phyloP scores from a whole-genome alignment of 2,329 filamentous ascomycete species.

The Colletotrichum sp. region DNA sequence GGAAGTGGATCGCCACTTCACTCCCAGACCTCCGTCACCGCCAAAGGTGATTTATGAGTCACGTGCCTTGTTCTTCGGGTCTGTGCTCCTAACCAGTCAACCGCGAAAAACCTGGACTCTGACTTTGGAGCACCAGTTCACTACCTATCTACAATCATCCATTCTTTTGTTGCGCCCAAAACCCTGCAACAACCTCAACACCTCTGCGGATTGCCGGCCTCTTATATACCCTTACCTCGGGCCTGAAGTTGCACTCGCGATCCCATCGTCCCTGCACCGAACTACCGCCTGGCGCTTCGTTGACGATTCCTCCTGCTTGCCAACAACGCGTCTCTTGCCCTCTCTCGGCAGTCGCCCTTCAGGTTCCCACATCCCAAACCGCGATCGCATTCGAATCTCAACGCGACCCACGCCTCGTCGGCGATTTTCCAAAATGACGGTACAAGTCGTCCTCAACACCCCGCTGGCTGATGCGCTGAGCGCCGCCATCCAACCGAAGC shows the following conservation, averaged over 20 bases:
- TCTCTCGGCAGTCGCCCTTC: not conserved
- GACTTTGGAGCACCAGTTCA: not conserved
- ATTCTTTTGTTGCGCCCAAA: conserved; percentile 8
- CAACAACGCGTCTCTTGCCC: conserved; percentile 6
- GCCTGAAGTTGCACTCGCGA: not conserved
- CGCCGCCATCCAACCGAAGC: conserved; percentile 83
- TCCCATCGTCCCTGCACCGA: not conserved
- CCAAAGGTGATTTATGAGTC: not conserved
- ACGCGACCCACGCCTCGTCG: not conserved
- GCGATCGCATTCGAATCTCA: not conserved
- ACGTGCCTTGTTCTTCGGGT: not conserved
- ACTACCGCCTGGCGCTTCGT: not conserved
- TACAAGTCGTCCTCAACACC: conserved; percentile 78
- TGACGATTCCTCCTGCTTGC: not conserved
- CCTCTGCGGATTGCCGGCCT: not conserved
- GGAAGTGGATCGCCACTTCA: not conserved
- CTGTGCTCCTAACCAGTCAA: not conserved
- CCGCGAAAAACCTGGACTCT: not conserved
- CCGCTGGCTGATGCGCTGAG: conserved; percentile 86
- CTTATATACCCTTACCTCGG: conserved; percentile 5
- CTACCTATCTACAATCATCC: conserved; percentile 3
- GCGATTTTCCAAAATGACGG: conserved; percentile 65
- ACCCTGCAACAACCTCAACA: not conserved
- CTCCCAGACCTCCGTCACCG: not conserved
- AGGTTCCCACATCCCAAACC: not conserved